Percentiles rank a stretch among this genome's conserved stretches.
Conservation (phyloP, 441 rosid species). For the Theobroma grandiflorum region DNA sequence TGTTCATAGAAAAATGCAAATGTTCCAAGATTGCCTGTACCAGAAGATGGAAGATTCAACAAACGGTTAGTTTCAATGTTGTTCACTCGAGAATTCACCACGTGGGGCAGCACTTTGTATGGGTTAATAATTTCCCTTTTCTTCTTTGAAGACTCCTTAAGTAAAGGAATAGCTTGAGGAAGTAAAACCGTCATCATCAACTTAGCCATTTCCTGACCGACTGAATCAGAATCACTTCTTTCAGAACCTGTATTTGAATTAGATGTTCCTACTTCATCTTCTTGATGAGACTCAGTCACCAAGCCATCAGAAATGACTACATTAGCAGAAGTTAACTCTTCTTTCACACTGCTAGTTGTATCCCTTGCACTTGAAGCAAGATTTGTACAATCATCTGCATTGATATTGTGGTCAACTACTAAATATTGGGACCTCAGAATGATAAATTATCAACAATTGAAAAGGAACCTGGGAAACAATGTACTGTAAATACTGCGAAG, state of each 20-base stretch:
- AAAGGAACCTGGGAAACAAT: conserved; percentile 8
- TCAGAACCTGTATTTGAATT: conserved; percentile 51
- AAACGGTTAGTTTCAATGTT: conserved; percentile 34
- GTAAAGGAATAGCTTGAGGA: conserved; percentile 93
- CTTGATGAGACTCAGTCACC: conserved; percentile 46
- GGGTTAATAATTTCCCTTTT: conserved; percentile 38
- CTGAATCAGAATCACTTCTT: conserved; percentile 57
- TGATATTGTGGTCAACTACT: not conserved
- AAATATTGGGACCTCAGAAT: not conserved
- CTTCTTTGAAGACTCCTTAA: conserved; percentile 56
- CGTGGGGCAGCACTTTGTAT: conserved; percentile 35
- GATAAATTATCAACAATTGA: not conserved
- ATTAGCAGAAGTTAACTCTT: conserved; percentile 41
- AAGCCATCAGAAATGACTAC: conserved; percentile 43
- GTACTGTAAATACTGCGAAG: conserved; percentile 15
- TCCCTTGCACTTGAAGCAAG: conserved; percentile 37
- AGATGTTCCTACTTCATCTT: conserved; percentile 50
- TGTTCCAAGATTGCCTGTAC: conserved; percentile 33
- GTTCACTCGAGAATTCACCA: conserved; percentile 34
- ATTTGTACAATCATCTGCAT: conserved; percentile 48
- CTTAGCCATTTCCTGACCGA: conserved; percentile 63
- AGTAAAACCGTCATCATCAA: conserved; percentile 88
- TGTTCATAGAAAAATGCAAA: conserved; percentile 21
- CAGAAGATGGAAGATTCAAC: conserved; percentile 41
- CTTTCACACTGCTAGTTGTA: conserved; percentile 35